Percentiles rank a stretch among this genome's conserved stretches.
Conservation (phyloP, 306 rosid genomes). For the Quercus berberidifolia region DNA sequence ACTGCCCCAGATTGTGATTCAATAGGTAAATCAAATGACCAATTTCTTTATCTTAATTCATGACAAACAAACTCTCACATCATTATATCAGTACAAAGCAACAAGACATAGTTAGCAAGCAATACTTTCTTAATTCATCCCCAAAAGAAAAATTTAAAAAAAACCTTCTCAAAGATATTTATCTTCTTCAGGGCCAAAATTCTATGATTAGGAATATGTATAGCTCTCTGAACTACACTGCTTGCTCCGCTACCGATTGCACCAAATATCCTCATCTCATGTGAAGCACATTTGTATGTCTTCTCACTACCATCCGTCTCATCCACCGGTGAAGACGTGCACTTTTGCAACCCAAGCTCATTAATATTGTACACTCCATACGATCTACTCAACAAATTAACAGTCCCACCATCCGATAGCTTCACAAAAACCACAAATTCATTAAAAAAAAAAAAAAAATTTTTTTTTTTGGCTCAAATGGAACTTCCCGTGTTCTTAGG, state of each 20-base stretch:
- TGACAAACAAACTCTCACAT: background rate
- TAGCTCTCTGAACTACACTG: constrained; percentile 94
- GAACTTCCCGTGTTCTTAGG: too few relatives aligned
- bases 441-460: background rate
- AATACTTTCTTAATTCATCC: background rate
- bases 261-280: constrained; percentile 90
- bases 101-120: background rate
- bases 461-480: background rate
- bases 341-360: constrained; percentile 89
- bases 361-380: constrained; percentile 90
- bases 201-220: constrained; percentile 83
- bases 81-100: background rate
- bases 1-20: constrained; percentile 2
- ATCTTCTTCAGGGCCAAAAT: constrained; percentile 88
- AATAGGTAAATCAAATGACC: background rate
- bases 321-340: constrained; percentile 53
- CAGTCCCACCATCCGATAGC: constrained; percentile 91
- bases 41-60: background rate
- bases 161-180: constrained; percentile 92
- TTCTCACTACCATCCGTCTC: constrained; percentile 49
- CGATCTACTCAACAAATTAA: constrained; percentile 82
- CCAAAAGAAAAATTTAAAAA: too few relatives aligned
- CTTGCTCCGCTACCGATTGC: constrained; percentile 98
- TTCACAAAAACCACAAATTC: constrained; percentile 25
- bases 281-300: constrained; percentile 72